A percentile compares a stretch with the other conserved stretches of the same genome.
phyloP scores from a whole-genome alignment of 768 basidiomycete species.

The Naematelia aurantialba region DNA sequence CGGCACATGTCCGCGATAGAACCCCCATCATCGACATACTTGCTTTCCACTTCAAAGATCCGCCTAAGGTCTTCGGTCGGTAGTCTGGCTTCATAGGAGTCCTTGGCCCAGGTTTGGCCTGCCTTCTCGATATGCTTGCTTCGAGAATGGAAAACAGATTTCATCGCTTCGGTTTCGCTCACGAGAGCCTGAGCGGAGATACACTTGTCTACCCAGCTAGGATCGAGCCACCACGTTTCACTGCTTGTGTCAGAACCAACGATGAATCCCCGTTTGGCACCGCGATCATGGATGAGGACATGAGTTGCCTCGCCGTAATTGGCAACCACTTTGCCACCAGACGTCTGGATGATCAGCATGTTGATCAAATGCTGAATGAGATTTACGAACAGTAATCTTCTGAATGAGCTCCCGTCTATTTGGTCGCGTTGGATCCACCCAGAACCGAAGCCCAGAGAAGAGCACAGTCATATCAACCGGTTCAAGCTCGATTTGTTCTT shows the following conservation, averaged over 20 bases:
- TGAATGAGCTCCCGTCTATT: conserved; percentile 13
- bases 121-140: background rate
- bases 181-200: conserved; percentile 1
- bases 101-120: background rate
- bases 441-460: conserved; percentile 17
- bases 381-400: conserved; percentile 10
- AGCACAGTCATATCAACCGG: conserved; percentile 3
- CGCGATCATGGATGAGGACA: conserved; percentile 22
- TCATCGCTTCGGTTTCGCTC: background rate
- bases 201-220: conserved; percentile 2
- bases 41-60: background rate
- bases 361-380: background rate
- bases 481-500: background rate
- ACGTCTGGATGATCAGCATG: conserved; percentile 5
- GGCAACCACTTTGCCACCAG: conserved; percentile 14
- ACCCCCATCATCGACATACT: background rate
- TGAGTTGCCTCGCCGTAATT: conserved; percentile 23
- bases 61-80: background rate
- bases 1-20: background rate
- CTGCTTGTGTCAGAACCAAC: background rate
- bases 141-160: background rate
- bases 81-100: no score
- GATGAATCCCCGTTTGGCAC: conserved; percentile 16
- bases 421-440: conserved; percentile 20
- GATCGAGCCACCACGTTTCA: background rate